Evolutionary conservation across 2,329 filamentous ascomycete species (phyloP).

Genomic region (Cordyceps cicadae): DNA sequence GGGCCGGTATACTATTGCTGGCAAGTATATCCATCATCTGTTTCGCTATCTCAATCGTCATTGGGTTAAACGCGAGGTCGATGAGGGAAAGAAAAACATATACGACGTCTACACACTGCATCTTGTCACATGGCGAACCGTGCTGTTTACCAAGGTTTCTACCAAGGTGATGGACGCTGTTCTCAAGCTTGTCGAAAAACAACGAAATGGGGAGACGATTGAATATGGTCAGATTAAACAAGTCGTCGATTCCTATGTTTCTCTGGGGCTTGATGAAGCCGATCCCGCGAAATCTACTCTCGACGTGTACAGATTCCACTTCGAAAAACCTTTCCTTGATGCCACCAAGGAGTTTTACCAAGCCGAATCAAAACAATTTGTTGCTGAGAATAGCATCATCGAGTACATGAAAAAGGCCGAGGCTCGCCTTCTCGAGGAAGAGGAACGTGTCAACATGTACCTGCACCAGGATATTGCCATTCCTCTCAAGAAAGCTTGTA

Average conservation of each 20-base stretch:
- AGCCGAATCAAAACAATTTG: constrained; percentile 85
- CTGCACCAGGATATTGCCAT: constrained; percentile 83
- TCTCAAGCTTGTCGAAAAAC: constrained; percentile 90
- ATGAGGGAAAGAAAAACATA: constrained; percentile 96
- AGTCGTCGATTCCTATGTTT: constrained; percentile 94
- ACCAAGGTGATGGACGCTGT: constrained; percentile 92
- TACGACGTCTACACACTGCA: constrained; percentile 98
- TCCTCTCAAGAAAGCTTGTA: constrained; percentile 77
- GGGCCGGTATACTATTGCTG: constrained; percentile 89
- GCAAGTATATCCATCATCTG: constrained; percentile 94
- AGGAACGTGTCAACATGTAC: constrained; percentile 86
- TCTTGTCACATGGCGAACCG: constrained; percentile 87
- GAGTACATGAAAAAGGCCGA: constrained; percentile 99
- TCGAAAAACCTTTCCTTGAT: constrained; percentile 83
- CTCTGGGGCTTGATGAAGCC: constrained; percentile 84
- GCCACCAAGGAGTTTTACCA: constrained; percentile 83
- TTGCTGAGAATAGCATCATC: constrained; percentile 93
- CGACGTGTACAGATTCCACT: constrained; percentile 87
- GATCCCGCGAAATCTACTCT: constrained; percentile 91
- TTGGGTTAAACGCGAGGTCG: constrained; percentile 98
- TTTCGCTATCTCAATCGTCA: constrained; percentile 95
- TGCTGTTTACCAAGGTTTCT: constrained; percentile 78
- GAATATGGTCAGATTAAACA: constrained; percentile 95
- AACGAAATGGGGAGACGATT: constrained; percentile 94
- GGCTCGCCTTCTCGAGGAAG: constrained; percentile 79